phyloP scores from a whole-genome alignment of 2,329 filamentous ascomycete species.

The Lecanicillium sp. region DNA sequence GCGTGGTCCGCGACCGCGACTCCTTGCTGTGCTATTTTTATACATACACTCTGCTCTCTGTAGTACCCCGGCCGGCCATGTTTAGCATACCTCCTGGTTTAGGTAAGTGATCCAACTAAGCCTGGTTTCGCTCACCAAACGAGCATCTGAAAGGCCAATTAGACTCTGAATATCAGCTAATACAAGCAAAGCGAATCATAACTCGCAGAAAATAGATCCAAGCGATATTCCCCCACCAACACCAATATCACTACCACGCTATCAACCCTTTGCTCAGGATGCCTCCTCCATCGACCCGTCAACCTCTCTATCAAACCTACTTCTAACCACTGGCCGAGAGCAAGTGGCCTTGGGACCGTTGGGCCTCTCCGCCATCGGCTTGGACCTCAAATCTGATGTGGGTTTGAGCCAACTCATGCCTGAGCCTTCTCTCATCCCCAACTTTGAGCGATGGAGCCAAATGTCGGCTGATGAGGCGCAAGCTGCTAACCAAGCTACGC shows the following conservation, averaged over 20 bases:
- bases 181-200: constrained; percentile 1
- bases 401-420: constrained; percentile 43
- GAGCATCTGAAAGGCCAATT: background rate
- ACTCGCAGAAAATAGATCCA: constrained; percentile 25
- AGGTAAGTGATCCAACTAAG: background rate
- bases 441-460: constrained; percentile 43
- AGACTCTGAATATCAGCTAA: constrained; percentile 1
- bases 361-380: constrained; percentile 49
- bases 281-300: constrained; percentile 19
- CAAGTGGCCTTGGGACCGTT: constrained; percentile 24
- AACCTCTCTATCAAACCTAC: constrained; percentile 36
- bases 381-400: constrained; percentile 45
- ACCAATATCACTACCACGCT: constrained; percentile 42
- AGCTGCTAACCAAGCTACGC: constrained; percentile 38
- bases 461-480: constrained; percentile 40
- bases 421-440: constrained; percentile 42
- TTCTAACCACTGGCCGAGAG: constrained; percentile 47
- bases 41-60: background rate
- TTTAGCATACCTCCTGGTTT: background rate
- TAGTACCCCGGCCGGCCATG: background rate
- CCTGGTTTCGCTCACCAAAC: too few relatives aligned
- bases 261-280: constrained; percentile 28
- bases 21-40: too few relatives aligned
- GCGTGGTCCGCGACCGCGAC: background rate
- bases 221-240: constrained; percentile 50